Conservation (phyloP, 1,139 yeast species). For the Sugiyamaella pinicola region DNA sequence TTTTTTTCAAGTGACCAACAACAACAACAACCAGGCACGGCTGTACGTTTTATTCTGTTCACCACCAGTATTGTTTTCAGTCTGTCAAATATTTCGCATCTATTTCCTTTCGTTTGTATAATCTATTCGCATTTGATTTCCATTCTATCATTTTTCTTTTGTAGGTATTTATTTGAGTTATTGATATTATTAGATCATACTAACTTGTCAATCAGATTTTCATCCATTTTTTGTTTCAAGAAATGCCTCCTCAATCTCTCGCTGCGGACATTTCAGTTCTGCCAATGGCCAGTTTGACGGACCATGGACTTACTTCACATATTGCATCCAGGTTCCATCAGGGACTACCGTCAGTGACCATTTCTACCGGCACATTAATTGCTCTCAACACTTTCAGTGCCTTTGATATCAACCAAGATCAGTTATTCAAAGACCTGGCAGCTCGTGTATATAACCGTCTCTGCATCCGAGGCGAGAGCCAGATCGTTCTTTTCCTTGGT, state of each 20-base stretch:
- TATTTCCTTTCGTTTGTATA: no score
- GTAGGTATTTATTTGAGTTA: neutral
- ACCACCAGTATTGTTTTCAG: no score
- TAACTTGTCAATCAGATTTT: constrained; percentile 1
- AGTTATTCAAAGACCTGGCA: constrained; percentile 45
- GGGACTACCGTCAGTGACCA: constrained; percentile 45
- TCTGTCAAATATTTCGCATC: no score
- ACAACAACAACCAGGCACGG: no score
- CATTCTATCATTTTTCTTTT: neutral
- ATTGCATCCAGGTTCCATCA: constrained; percentile 48
- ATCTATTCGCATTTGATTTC: no score
- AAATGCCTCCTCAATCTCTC: constrained; percentile 36
- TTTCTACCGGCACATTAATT: constrained; percentile 45
- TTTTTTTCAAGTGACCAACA: no score
- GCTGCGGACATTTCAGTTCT: constrained; percentile 45
- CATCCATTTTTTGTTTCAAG: no score
- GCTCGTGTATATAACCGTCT: constrained; percentile 46
- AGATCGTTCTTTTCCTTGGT: constrained; percentile 45
- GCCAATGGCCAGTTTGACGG: constrained; percentile 43
- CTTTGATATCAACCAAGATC: constrained; percentile 45
- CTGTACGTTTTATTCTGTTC: no score
- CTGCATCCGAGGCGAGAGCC: constrained; percentile 45
- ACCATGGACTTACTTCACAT: constrained; percentile 47
- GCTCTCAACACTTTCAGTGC: constrained; percentile 46
- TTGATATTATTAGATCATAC: neutral